Evolutionary conservation across 108 stramenopile genomes (phyloP).

Genomic region (Schizochytrium sp.): DNA sequence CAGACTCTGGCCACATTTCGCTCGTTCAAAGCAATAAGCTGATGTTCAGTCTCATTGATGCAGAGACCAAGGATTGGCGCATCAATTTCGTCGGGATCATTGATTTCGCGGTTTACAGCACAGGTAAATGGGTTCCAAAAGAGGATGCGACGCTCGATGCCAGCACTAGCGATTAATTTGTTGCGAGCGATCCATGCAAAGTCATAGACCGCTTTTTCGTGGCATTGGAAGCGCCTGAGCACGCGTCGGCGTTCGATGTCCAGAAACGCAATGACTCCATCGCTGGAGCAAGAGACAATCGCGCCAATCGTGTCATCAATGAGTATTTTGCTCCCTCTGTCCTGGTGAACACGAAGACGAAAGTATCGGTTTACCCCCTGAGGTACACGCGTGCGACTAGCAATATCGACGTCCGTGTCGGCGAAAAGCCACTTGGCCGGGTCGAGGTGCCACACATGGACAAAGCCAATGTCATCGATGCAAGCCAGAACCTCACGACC

Average conservation of each 20-base stretch:
- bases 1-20: conserved; percentile 3
- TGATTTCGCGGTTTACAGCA: background rate
- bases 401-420: background rate
- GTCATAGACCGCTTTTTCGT: conserved; percentile 28
- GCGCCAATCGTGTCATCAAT: background rate
- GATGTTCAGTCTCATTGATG: background rate
- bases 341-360: background rate
- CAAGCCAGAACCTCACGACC: background rate
- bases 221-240: conserved; percentile 22
- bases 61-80: background rate
- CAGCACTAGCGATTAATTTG: conserved; percentile 17
- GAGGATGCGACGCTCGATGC: background rate
- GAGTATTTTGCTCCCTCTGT: background rate
- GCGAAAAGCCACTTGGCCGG: background rate
- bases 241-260: conserved; percentile 28
- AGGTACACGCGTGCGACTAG: background rate
- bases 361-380: background rate
- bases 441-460: background rate
- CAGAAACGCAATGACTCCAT: conserved; percentile 24
- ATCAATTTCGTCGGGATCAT: background rate
- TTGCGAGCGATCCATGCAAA: conserved; percentile 21
- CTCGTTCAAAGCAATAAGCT: conserved; percentile 3
- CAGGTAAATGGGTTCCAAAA: conserved; percentile 29
- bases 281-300: background rate
- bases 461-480: background rate